Base-by-base conservation (phyloP, 208 protist species). In the Crithidia mellificae region DNA sequence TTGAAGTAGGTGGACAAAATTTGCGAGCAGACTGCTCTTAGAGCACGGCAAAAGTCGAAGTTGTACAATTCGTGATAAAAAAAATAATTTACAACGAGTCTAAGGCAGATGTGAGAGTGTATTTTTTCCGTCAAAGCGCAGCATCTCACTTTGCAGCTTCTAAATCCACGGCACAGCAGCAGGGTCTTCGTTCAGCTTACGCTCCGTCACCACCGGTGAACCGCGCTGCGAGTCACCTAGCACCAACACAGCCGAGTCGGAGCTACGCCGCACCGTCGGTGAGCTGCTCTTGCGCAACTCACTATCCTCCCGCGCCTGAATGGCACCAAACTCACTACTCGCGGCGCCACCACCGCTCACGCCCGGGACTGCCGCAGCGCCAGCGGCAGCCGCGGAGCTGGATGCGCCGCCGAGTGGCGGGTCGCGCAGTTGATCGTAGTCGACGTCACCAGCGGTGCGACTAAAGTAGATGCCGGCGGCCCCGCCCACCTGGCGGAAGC, bases 111-210 rank as follows among this genome's bases (percentile, higher is more conserved):
- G 41, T 47, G 41, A 47, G 41, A 47, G n/a, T n/a, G n/a, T n/a
- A n/a, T n/a, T n/a, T n/a, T n/a, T n/a, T n/a, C n/a, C n/a, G n/a
- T n/a, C n/a, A n/a, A n/a, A n/a, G n/a, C n/a, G n/a, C n/a, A n/a
- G n/a, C n/a, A n/a, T n/a, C n/a, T n/a, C 34, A 11, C 34, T 38
- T 38, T 38, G n/a, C 1, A 9, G 8, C 22, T 55, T n/a, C 55
- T 49, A 85, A n/a, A 85, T 63, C 80, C 80, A 85, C 51, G 68
- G 41, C 27, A 85, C 80, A 2, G 76, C 73, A 2, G 68, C 64
- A 1, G 68, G 49, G 54, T 83, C 73, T 22, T 79, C 81, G 61
- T 87, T 87, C 34, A 83, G 36, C 47, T 62, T 66, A 30, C 49
- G 46, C 56, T 85, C 80, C 14, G 78, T 72, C 52, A 83, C 14